Base-by-base conservation (phyloP, 306 rosid genomes). In the Glycine latifolia region DNA sequence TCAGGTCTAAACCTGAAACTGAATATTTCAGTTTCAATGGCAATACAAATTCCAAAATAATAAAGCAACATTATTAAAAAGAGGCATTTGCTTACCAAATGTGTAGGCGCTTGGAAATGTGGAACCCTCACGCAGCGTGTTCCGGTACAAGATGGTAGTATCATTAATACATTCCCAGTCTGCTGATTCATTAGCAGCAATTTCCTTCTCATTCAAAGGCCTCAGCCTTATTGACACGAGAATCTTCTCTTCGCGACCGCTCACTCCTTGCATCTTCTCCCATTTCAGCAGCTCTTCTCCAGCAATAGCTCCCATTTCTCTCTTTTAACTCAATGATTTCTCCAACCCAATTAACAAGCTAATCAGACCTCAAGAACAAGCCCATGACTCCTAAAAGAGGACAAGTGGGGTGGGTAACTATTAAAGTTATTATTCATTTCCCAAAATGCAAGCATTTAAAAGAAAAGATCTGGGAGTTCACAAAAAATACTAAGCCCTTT, bases 161-260 rank as follows among this genome's bases (percentile, higher is more conserved):
- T 90, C 99, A 79, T 93, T 93, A 85, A 96, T 93, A 91, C 98
- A 93, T 86, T 96, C 99, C 99, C 99, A 96, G 59, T 96, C 98
- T 74, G 97, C 92, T 12, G 85, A 92, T 85, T 96, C 98, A 86
- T 73, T 89, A 3, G 86, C 83, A 10, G 83, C 37, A 84, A 74
- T 71, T 90, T 96, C 99, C 92, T 89, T 96, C 76, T 91, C 97
- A 67, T 54, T 91, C 84, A 96, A 79, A 82, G 99, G 99, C 87
- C 99, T 93, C 83, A 96, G 78, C 86, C 99, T 89, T 75, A 96
- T 88, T 78, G 91, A 77, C 85, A 96, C 99, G 75, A 93, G 91
- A 65, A 96, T 96, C 95, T 93, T 96, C 94, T 96, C 99, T 83
- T 93, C 97, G 3, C 88, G 92, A 37, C 89, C 90, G 71, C 81